Conservation (phyloP, 225 moss, liverwort and hornwort species). For the Ulota crispa region DNA sequence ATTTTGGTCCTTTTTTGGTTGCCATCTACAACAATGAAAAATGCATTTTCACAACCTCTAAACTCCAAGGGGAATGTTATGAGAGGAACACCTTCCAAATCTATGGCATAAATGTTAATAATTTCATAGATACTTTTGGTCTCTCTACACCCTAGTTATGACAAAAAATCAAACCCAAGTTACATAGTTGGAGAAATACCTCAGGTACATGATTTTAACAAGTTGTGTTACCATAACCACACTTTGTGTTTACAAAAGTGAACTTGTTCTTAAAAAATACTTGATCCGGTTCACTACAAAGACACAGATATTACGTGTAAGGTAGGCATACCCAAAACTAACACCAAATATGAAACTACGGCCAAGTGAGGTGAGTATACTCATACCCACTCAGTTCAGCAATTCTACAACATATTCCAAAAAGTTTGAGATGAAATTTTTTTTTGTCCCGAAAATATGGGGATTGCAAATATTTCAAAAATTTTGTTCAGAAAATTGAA, state of each 20-base stretch:
- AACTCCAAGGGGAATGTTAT: neutral
- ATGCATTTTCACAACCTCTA: neutral
- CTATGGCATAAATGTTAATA: neutral
- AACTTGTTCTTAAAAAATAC: neutral
- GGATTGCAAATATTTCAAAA: no score
- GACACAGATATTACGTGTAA: neutral
- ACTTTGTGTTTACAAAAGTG: neutral
- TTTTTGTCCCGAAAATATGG: no score
- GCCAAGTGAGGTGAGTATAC: neutral
- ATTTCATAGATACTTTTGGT: neutral
- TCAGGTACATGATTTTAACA: neutral
- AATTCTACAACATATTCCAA: no score
- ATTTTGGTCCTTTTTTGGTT: neutral
- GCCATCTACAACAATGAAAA: neutral
- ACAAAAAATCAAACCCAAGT: neutral
- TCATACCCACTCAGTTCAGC: no score
- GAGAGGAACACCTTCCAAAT: neutral
- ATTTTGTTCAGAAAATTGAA: no score
- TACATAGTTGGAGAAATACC: neutral
- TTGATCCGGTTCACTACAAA: neutral
- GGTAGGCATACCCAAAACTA: neutral
- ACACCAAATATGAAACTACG: neutral
- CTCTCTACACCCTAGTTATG: no score
- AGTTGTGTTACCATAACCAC: neutral
- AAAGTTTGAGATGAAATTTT: no score